Conservation (phyloP, 768 basidiomycete genomes). For the Boletellus sp. region DNA sequence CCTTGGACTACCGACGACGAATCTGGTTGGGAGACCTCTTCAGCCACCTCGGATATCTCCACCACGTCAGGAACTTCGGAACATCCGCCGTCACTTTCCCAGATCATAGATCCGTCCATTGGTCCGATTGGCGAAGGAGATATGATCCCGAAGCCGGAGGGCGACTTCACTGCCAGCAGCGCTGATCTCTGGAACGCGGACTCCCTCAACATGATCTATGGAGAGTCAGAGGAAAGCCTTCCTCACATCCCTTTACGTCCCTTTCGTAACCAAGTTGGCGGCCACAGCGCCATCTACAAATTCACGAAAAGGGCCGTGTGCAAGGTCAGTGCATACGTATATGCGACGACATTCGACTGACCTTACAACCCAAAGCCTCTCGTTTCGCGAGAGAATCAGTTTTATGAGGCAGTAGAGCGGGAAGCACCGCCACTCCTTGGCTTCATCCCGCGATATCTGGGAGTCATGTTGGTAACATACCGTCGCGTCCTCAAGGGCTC, state of each 20-base stretch:
- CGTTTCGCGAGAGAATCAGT: constrained; percentile 93
- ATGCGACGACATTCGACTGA: constrained; percentile 3
- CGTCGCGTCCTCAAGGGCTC: constrained; percentile 61
- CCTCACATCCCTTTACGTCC: constrained; percentile 92
- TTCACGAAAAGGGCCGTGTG: constrained; percentile 97
- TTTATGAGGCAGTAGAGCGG: constrained; percentile 95
- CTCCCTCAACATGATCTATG: constrained; percentile 39
- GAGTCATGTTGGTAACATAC: constrained; percentile 98
- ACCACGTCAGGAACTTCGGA: constrained; percentile 46
- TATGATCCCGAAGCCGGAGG: constrained; percentile 17
- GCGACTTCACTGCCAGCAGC: constrained; percentile 6
- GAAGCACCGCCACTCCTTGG: constrained; percentile 88
- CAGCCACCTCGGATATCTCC: constrained; percentile 57
- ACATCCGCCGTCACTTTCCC: constrained; percentile 28
- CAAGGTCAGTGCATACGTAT: constrained; percentile 62
- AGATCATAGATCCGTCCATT: constrained; percentile 17
- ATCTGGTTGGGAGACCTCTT: constrained; percentile 72
- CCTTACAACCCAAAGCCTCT: constrained; percentile 61
- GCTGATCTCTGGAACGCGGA: constrained; percentile 27
- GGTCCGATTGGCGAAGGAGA: constrained; percentile 17
- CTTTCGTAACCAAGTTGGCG: constrained; percentile 97
- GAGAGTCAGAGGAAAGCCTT: constrained; percentile 54
- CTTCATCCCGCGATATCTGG: constrained; percentile 97
- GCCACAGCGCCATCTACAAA: constrained; percentile 95
- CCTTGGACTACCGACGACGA: constrained; percentile 78